Evolutionary conservation across 352 stramenopile species (phyloP), one percentile per base, ranked within the genome.

Genomic region (Hyaloperonospora arabidopsidis): DNA sequence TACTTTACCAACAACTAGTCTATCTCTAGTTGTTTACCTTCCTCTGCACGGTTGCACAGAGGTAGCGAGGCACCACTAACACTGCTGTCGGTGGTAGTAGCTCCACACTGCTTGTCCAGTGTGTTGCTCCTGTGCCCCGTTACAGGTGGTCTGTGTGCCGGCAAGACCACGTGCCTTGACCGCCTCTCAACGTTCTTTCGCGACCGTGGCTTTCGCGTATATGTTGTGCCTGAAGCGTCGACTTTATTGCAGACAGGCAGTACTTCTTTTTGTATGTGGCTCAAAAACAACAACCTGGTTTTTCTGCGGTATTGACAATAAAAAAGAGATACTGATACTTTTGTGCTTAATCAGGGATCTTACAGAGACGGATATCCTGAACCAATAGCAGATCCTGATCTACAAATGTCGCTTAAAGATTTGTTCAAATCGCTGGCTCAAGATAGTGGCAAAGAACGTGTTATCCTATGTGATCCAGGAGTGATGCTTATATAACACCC

Each of bases 381-480:
- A 93, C 67, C 82, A 93, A 56, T 93, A 79, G 82, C 79, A 89
- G 55, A 89, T 93, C n/a, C 68, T 88, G 19, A 90, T 55, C 72
- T n/a, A n/a, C n/a, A n/a, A n/a, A n/a, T n/a, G n/a, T n/a, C n/a
- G n/a, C 70, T 93, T 25, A 80, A 93, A 59, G 80, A 91, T 41
- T 84, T 76, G 23, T 93, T 93, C 63, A 84, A 87, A 57, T 89
- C 80, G 11, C 68, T 93, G 39, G 83, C 83, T 35, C 74, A 87
- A 58, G 80, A 90, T 63, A 88, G 74, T 47, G 78, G 76, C 47
- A 84, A 86, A 60, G 78, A 77, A 0, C 92, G 80, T 34, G 93
- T 98, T 4, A 77, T 98, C 8, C 67, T 98, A 10, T 98, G 93
- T 61, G 95, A 98, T 72, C 79, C 95, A 39, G 95, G 95, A 39